Percentiles rank a stretch among this genome's conserved stretches.
phyloP scores from a whole-genome alignment of 2,329 filamentous ascomycete genomes.

The Exophiala sideris region DNA sequence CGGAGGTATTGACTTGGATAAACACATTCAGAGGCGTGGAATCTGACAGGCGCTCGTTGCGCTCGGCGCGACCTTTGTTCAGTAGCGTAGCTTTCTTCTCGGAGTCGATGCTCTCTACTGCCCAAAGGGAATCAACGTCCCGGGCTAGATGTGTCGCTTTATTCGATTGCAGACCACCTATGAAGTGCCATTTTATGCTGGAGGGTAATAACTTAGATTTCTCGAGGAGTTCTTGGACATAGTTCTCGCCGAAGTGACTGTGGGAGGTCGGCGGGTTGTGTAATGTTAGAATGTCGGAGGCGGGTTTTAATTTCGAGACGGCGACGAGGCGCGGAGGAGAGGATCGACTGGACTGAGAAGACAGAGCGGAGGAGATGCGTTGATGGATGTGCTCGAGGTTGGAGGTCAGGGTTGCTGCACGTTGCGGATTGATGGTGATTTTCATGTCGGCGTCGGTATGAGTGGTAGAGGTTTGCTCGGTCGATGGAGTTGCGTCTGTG shows the following conservation, averaged over 20 bases:
- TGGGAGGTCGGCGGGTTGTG: conserved; percentile 54
- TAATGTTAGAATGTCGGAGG: conserved; percentile 82
- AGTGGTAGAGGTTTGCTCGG: not conserved
- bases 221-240: conserved; percentile 81
- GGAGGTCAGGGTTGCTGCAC: conserved; percentile 60
- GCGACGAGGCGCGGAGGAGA: conserved; percentile 68
- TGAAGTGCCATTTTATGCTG: conserved; percentile 90
- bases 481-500: not conserved
- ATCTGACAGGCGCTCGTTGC: conserved; percentile 22
- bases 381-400: conserved; percentile 61
- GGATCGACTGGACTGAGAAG: conserved; percentile 19
- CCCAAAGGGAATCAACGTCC: conserved; percentile 83
- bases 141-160: conserved; percentile 84
- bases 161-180: conserved; percentile 87
- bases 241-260: conserved; percentile 93
- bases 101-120: conserved; percentile 85
- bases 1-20: conserved; percentile 93
- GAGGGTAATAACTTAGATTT: conserved; percentile 77
- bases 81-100: conserved; percentile 82
- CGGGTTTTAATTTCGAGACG: conserved; percentile 94
- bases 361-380: conserved; percentile 52
- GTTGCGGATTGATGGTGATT: conserved; percentile 46
- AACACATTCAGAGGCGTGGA: conserved; percentile 62
- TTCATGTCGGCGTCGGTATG: conserved; percentile 8
- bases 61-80: conserved; percentile 68